Evolutionary conservation across 1,139 yeast genomes (phyloP).

Genomic region (Blastobotrys capitulatus): DNA sequence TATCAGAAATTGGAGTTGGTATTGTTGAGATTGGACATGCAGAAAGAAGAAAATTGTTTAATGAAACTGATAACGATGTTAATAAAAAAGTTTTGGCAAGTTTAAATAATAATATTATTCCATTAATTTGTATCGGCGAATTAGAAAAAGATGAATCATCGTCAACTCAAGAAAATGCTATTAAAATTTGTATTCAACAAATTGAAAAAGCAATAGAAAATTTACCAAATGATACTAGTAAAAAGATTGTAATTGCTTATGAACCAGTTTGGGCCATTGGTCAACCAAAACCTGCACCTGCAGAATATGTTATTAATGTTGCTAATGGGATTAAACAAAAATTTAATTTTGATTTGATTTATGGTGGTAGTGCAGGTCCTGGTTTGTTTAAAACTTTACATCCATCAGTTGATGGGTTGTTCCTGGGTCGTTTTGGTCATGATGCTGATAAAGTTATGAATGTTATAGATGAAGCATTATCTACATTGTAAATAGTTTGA

Average conservation of each 20-base stretch:
- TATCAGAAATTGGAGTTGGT: slow-evolving; percentile 72
- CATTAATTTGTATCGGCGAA: slow-evolving; percentile 87
- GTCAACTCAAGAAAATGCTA: slow-evolving; percentile 43
- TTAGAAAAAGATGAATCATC: slow-evolving; percentile 66
- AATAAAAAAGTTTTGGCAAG: slow-evolving; percentile 84
- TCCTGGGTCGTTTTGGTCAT: slow-evolving; percentile 29
- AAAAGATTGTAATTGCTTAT: slow-evolving; percentile 75
- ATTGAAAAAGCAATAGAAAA: slow-evolving; percentile 58
- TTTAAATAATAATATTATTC: slow-evolving; percentile 67
- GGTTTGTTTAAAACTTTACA: slow-evolving; percentile 23
- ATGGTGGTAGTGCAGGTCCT: slow-evolving; percentile 31
- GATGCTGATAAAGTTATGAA: slow-evolving; percentile 19
- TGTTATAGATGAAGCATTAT: slow-evolving; percentile 22
- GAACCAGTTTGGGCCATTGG: slow-evolving; percentile 98
- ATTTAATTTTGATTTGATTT: slow-evolving; percentile 15
- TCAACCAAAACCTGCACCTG: slow-evolving; percentile 34
- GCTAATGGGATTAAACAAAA: slow-evolving; percentile 19
- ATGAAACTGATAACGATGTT: slow-evolving; percentile 73
- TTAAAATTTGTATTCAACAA: slow-evolving; percentile 73
- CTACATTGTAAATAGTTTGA: neutral
- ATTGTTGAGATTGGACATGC: slow-evolving; percentile 92
- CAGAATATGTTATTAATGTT: slow-evolving; percentile 24
- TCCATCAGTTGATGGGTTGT: slow-evolving; percentile 26
- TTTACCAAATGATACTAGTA: slow-evolving; percentile 51
- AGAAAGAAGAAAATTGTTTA: slow-evolving; percentile 80